These are phyloP conservation scores for Phytophthora capsici DNA, from an alignment of 352 stramenopile genomes.

Conservation along the genomic window DNA sequence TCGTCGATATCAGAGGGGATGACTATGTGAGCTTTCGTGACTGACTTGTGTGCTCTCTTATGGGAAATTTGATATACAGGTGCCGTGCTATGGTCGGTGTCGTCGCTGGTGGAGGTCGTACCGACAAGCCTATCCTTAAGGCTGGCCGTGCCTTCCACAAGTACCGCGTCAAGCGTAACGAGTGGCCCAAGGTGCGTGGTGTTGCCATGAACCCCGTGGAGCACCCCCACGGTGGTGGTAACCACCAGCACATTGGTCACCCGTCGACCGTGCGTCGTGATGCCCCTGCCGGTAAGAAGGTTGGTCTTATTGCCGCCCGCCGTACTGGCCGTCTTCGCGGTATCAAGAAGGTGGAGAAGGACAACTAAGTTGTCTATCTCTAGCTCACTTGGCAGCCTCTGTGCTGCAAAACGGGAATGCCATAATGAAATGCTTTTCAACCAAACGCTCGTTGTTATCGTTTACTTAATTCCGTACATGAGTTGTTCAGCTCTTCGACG, in stretches of 20 bases:
- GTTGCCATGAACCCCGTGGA: slow-evolving; percentile 99
- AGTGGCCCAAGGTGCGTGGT: slow-evolving; percentile 99
- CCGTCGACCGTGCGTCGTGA: slow-evolving; percentile 96
- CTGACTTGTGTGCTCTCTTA: slow-evolving; percentile 43
- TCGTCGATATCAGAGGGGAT: slow-evolving; percentile 1
- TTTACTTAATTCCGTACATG: slow-evolving; percentile 17
- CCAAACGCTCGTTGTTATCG: neutral
- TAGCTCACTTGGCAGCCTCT: slow-evolving; percentile 22
- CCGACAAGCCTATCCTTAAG: slow-evolving; percentile 99
- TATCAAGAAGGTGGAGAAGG: slow-evolving; percentile 97
- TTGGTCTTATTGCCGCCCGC: slow-evolving; percentile 98
- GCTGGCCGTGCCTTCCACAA: slow-evolving; percentile 98
- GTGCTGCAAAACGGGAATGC: slow-evolving; percentile 51
- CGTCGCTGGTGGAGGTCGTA: slow-evolving; percentile 98
- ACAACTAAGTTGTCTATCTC: slow-evolving; percentile 66
- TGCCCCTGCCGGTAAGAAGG: slow-evolving; percentile 97
- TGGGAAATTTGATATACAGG: slow-evolving; percentile 49
- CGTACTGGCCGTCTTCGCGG: slow-evolving; percentile 97
- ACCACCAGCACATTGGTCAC: slow-evolving; percentile 99
- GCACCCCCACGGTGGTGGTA: slow-evolving; percentile 99
- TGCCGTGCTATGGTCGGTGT: slow-evolving; percentile 98
- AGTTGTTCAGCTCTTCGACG: slow-evolving; percentile 37
- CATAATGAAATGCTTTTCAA: slow-evolving; percentile 52
- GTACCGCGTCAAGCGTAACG: slow-evolving; percentile 99
- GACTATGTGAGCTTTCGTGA: slow-evolving; percentile 18